Evolutionary conservation across 1,139 yeast genomes (phyloP).

Genomic region (Pichia sorboxylosa): DNA sequence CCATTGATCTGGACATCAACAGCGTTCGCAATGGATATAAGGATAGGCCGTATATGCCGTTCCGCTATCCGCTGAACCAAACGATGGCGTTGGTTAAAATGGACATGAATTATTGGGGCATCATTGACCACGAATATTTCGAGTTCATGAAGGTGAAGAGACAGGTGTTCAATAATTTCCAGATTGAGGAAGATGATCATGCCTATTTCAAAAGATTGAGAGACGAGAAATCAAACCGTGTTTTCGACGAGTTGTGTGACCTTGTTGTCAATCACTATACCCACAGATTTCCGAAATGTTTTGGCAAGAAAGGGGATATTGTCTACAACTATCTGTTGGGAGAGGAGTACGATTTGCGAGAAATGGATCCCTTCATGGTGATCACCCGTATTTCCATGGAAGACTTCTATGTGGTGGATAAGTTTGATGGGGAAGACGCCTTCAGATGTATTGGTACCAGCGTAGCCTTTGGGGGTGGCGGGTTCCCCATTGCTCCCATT

Average conservation of each 20-base stretch:
- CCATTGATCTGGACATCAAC: constrained; percentile 37
- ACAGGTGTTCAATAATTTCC: constrained; percentile 32
- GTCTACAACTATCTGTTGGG: constrained; percentile 34
- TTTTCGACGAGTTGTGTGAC: constrained; percentile 36
- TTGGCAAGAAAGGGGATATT: constrained; percentile 26
- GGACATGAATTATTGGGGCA: constrained; percentile 44
- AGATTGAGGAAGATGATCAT: constrained; percentile 24
- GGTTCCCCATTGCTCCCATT: constrained; percentile 34
- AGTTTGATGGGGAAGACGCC: no score
- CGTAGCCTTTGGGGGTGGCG: constrained; percentile 47
- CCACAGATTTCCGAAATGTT: constrained; percentile 36
- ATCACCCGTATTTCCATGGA: constrained; percentile 41
- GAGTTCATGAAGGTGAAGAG: constrained; percentile 35
- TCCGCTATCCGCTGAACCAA: constrained; percentile 46
- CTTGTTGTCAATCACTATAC: constrained; percentile 33
- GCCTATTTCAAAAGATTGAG: constrained; percentile 30
- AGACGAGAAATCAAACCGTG: constrained; percentile 23
- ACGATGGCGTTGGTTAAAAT: constrained; percentile 43
- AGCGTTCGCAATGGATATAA: constrained; percentile 32
- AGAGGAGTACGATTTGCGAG: constrained; percentile 36
- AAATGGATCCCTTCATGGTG: constrained; percentile 36
- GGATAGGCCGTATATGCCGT: constrained; percentile 47
- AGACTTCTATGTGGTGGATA: constrained; percentile 37
- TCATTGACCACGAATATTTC: constrained; percentile 38
- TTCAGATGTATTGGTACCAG: constrained; percentile 40